These are phyloP conservation scores for Onygenales sp. DNA, from an alignment of 2,329 filamentous ascomycete species.

Conservation along the genomic window DNA sequence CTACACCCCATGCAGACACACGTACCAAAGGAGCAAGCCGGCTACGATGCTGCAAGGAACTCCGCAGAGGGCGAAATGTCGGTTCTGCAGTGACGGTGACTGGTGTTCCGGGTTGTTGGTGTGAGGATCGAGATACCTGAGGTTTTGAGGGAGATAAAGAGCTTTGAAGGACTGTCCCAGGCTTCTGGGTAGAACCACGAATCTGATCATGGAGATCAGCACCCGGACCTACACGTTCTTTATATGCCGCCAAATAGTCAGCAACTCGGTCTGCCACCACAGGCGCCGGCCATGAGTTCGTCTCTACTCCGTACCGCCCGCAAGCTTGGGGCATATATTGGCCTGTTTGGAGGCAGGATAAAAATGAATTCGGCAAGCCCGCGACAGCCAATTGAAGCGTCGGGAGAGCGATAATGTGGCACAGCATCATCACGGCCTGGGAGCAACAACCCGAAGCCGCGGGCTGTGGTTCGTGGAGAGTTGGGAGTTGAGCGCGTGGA, in stretches of 20 bases:
- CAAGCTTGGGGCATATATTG: neutral
- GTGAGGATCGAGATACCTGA: too few relatives aligned
- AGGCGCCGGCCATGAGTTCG: neutral
- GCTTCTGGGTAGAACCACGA: too few relatives aligned
- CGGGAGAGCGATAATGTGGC: neutral
- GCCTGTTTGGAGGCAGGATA: neutral
- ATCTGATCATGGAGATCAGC: neutral
- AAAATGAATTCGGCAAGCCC: neutral
- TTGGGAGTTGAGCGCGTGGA: too few relatives aligned
- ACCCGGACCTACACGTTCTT: neutral
- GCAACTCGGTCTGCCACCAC: neutral
- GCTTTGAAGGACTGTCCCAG: too few relatives aligned
- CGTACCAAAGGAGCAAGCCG: too few relatives aligned
- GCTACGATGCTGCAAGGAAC: too few relatives aligned
- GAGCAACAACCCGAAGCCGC: neutral
- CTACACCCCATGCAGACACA: too few relatives aligned
- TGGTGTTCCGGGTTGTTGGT: too few relatives aligned
- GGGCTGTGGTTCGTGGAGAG: neutral
- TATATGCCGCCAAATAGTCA: neutral
- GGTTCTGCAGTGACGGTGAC: too few relatives aligned
- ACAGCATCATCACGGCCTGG: neutral
- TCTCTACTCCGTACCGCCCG: neutral
- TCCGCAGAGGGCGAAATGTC: too few relatives aligned
- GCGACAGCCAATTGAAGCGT: neutral
- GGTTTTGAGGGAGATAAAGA: too few relatives aligned